These are phyloP conservation scores for Drechslerella dactyloides DNA, from an alignment of 2,329 filamentous ascomycete species.

Conservation along the genomic window DNA sequence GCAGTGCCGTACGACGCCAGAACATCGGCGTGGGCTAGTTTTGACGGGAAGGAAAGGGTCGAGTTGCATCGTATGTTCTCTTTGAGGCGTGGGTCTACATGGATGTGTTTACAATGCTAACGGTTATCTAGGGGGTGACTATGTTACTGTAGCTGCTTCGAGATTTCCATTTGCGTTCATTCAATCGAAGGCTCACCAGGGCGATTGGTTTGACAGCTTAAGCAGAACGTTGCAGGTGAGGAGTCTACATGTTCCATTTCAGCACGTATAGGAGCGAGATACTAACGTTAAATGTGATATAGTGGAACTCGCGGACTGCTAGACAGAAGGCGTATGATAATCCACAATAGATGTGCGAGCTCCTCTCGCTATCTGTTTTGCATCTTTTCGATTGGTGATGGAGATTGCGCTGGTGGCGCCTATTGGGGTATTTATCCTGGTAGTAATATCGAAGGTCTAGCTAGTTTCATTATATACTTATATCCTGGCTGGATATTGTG, in stretches of 20 bases:
- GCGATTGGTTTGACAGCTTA: constrained; percentile 55
- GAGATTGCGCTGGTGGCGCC: not conserved
- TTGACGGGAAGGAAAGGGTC: constrained; percentile 89
- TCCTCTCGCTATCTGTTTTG: not conserved
- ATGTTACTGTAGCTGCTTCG: constrained; percentile 81
- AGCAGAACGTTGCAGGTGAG: constrained; percentile 52
- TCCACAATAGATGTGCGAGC: constrained; percentile 1
- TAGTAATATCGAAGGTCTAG: no score
- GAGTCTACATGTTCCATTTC: not conserved
- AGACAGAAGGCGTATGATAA: constrained; percentile 41
- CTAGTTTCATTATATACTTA: no score
- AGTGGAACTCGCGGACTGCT: constrained; percentile 48
- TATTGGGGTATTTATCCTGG: no score
- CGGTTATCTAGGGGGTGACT: constrained; percentile 67
- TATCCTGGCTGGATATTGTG: no score
- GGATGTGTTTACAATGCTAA: not conserved
- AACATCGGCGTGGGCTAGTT: constrained; percentile 93
- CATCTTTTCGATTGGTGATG: not conserved
- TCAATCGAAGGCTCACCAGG: constrained; percentile 54
- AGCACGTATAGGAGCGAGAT: not conserved
- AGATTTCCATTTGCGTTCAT: constrained; percentile 81
- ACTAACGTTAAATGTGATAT: constrained; percentile 5
- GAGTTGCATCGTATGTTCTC: constrained; percentile 69
- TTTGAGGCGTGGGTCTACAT: no score
- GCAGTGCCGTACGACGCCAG: constrained; percentile 94